Percentiles rank a stretch among this genome's conserved stretches.
Conservation (phyloP, 139 green algal species). For the Chlamydomonas sp. region DNA sequence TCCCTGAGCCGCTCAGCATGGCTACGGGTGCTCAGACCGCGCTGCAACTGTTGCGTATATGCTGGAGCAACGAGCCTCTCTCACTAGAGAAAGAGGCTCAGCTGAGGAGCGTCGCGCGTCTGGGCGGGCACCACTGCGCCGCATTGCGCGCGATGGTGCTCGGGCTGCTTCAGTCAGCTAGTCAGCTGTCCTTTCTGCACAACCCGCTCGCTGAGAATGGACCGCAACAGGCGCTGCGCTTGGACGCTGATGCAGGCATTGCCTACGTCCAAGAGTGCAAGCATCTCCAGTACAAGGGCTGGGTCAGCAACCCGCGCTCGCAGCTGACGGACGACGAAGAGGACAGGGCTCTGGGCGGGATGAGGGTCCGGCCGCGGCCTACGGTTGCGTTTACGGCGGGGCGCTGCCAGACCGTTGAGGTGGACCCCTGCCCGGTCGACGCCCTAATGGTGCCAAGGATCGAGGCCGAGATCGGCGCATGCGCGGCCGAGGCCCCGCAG, state of each 20-base stretch:
- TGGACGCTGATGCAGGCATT: background rate
- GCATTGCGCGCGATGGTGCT: constrained; percentile 25
- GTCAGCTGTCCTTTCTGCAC: constrained; percentile 16
- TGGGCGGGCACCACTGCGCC: constrained; percentile 26
- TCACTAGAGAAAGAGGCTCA: constrained; percentile 15
- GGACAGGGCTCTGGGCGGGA: background rate
- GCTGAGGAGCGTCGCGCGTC: constrained; percentile 9
- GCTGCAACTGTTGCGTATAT: constrained; percentile 38
- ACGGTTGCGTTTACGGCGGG: background rate
- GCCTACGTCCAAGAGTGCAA: background rate
- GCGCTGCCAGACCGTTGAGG: background rate
- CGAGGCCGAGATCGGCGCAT: too few species aligned
- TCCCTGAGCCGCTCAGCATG: constrained; percentile 38
- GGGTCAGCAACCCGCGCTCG: constrained; percentile 12
- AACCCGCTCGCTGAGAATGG: background rate
- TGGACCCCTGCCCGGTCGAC: constrained; percentile 18
- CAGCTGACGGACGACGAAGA: constrained; percentile 22
- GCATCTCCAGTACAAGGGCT: background rate
- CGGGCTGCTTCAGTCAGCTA: constrained; percentile 28
- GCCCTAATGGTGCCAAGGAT: background rate
- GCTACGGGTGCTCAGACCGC: constrained; percentile 41
- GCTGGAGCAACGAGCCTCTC: constrained; percentile 39
- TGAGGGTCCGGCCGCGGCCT: background rate
- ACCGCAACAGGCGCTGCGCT: background rate
- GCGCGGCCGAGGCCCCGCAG: too few species aligned